Percentiles rank a stretch among this genome's conserved stretches.
phyloP scores from a whole-genome alignment of 1,139 yeast species.

The Saccharomycopsis hybrid region DNA sequence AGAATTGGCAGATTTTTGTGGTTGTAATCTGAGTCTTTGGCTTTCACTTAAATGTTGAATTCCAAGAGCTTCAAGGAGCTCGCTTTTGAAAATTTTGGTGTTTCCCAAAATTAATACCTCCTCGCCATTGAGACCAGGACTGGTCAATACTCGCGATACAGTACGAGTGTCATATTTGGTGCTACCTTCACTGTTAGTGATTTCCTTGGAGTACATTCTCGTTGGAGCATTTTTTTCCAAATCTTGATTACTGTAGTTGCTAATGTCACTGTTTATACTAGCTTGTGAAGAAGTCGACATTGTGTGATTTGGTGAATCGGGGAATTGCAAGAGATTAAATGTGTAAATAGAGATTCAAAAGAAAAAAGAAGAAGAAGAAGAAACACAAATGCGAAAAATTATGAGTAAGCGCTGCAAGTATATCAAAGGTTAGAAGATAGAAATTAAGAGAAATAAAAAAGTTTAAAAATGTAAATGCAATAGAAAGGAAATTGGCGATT shows the following conservation, averaged over 20 bases:
- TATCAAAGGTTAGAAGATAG: too few species aligned
- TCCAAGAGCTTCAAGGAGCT: constrained; percentile 50
- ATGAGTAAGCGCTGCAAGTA: too few species aligned
- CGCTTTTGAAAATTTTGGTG: constrained; percentile 48
- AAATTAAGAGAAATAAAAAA: too few species aligned
- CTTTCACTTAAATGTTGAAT: constrained; percentile 36
- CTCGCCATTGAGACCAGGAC: constrained; percentile 1
- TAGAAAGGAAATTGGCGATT: too few species aligned
- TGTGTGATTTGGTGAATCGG: background rate
- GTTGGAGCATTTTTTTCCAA: constrained; percentile 10
- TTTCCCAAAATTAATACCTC: constrained; percentile 56
- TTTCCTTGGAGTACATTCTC: constrained; percentile 10
- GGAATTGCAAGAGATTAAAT: too few species aligned
- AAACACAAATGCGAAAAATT: too few species aligned
- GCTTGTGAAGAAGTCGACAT: constrained; percentile 10
- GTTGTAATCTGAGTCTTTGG: background rate
- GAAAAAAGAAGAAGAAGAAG: too few species aligned
- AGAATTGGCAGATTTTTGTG: background rate
- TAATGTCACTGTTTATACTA: constrained; percentile 5
- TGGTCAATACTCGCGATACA: constrained; percentile 12
- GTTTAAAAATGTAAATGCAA: too few species aligned
- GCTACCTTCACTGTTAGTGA: constrained; percentile 2
- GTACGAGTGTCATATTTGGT: constrained; percentile 7
- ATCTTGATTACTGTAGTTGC: constrained; percentile 2
- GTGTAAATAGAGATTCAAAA: too few species aligned